Evolutionary conservation across 129 eudicot genomes (phyloP).

Genomic region (Pittosporum tobira): DNA sequence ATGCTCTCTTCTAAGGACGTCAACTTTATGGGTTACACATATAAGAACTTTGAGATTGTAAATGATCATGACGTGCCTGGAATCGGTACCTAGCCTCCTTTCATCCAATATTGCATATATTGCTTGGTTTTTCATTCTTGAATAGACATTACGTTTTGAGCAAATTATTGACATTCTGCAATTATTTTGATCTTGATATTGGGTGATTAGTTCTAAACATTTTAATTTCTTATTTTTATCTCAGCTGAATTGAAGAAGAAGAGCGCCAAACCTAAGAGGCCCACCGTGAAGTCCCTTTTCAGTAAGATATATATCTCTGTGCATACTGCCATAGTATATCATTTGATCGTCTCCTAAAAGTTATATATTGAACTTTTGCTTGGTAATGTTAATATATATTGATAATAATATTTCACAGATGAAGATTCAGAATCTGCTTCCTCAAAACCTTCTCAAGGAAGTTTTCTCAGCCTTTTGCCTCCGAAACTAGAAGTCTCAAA

Average conservation of each 20-base stretch:
- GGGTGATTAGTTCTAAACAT: slow-evolving; percentile 4
- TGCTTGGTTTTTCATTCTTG: background rate
- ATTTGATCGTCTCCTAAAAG: no score
- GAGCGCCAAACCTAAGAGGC: slow-evolving; percentile 82
- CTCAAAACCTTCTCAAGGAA: slow-evolving; percentile 7
- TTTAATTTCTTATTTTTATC: slow-evolving; percentile 8
- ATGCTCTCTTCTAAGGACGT: slow-evolving; percentile 94
- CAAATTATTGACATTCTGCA: background rate
- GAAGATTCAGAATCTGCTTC: slow-evolving; percentile 10
- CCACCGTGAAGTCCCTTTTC: slow-evolving; percentile 94
- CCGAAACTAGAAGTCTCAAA: slow-evolving; percentile 4
- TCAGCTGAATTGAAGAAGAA: slow-evolving; percentile 97
- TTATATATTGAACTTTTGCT: no score
- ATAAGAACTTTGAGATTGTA: slow-evolving; percentile 85
- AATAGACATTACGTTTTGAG: background rate
- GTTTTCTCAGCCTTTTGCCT: slow-evolving; percentile 8
- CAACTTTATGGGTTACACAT: slow-evolving; percentile 92
- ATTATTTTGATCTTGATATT: background rate
- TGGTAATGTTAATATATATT: no score
- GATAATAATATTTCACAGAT: background rate
- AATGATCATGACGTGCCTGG: slow-evolving; percentile 88
- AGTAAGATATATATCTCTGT: slow-evolving; percentile 38
- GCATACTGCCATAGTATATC: background rate
- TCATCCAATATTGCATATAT: background rate
- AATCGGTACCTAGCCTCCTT: slow-evolving; percentile 41